Base-by-base conservation (phyloP, 2,329 filamentous ascomycete genomes). In the Tetracladium maxilliforme region DNA sequence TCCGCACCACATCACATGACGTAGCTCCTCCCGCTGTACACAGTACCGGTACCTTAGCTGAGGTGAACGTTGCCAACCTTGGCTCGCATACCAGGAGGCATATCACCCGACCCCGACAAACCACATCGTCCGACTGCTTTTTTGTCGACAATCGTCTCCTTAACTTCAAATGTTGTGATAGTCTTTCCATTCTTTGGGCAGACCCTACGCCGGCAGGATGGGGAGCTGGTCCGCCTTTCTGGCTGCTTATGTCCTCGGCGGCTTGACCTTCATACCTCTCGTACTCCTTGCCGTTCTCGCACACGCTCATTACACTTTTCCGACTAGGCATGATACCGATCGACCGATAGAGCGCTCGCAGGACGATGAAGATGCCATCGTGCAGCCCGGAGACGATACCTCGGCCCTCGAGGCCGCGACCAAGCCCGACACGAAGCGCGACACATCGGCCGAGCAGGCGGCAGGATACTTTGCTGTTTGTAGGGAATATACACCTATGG, bases 391-490 rank as follows among this genome's bases (percentile, higher is more conserved):
- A 34, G 78, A 84, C 44, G 74, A 84, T 41, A 59, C 67, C 30
- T 57, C 58, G 30, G 63, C 61, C 24, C 61, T 87, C 34, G 70
- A 72, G 36, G 63, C 64, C 8, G 67, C 61, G 18, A 69, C 68
- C 32, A 64, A 64, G 38, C 53, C 52, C 23, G 50, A 67, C 35
- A 70, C 64, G 27, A 69, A 76, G 21, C 69, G 76, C 30, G 60
- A 64, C 38, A 72, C 69, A 42, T 49, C 64, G 17, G 61, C 71
- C 17, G 82, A 92, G 43, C 79, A 84, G 20, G 81, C 83, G 3
- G 80, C 84, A 7, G 86, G 84, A 11, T 94, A 92, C 54, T 94
- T 94, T 49, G 82, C 84, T n/a, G 83, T 94, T 10, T 92, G 81
- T 45, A 70, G 86, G 45, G 84, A 93, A 54, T 94, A 90, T 52